Conservation (phyloP, 306 rosid genomes). For the Glycine soja region DNA sequence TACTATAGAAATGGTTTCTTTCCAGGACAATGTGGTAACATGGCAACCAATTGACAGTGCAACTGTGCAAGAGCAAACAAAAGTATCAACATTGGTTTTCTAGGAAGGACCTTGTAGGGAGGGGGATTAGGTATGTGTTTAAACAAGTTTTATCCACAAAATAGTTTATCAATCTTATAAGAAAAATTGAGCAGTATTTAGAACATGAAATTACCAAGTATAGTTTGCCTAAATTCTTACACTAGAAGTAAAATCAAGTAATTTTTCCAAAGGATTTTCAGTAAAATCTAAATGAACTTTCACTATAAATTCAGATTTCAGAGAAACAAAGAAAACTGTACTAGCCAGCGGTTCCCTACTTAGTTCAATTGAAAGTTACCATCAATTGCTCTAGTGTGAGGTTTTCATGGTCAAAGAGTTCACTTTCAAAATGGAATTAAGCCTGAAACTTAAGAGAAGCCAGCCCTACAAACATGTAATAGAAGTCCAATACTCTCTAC, state of each 20-base stretch:
- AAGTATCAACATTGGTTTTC: neutral
- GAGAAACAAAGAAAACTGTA: conserved; percentile 12
- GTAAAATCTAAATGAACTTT: neutral
- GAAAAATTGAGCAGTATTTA: conserved; percentile 3
- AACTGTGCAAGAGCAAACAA: neutral
- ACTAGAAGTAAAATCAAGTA: conserved; percentile 6
- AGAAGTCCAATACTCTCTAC: neutral
- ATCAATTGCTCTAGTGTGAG: conserved; percentile 17
- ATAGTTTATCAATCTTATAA: conserved; percentile 17
- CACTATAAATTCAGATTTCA: conserved; percentile 12
- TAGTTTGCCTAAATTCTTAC: conserved; percentile 1
- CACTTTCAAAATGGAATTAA: conserved; percentile 30
- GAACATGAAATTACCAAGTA: neutral
- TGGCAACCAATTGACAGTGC: neutral
- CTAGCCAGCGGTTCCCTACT: neutral
- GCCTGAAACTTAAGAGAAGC: conserved; percentile 2
- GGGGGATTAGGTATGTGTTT: neutral
- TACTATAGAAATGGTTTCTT: conserved; percentile 12
- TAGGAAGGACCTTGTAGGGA: neutral
- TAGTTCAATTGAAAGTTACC: conserved; percentile 4
- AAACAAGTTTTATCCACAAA: neutral
- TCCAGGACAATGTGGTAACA: neutral
- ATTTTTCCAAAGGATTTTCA: neutral
- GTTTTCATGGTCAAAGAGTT: neutral
- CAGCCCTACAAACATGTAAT: neutral